Conservation (phyloP, 2,329 filamentous ascomycete genomes). For the Lecanosticta acicola region DNA sequence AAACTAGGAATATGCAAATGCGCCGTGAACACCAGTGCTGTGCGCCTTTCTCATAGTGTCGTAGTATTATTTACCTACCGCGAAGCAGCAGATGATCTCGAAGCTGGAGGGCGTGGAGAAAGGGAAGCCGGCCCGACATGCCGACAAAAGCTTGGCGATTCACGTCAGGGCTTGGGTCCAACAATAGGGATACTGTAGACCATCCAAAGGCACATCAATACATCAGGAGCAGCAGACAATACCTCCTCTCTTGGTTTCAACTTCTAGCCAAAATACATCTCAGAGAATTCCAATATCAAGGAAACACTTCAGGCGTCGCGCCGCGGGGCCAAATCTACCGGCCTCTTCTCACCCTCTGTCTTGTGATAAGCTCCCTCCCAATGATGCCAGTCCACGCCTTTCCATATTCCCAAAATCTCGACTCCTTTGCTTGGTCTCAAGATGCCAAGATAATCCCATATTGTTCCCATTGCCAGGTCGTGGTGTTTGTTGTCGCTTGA, state of each 20-base stretch:
- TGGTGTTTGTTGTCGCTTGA: constrained; percentile 20
- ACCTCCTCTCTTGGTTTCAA: neutral
- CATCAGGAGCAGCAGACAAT: neutral
- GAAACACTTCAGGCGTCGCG: neutral
- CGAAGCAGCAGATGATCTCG: too few species aligned
- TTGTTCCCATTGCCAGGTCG: constrained; percentile 1
- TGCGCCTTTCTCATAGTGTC: too few species aligned
- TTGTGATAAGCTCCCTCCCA: too few species aligned
- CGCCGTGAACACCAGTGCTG: too few species aligned
- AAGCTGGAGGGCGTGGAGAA: too few species aligned
- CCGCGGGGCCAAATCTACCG: neutral
- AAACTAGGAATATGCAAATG: too few species aligned
- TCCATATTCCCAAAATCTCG: neutral
- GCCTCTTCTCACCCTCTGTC: too few species aligned
- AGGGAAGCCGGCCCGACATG: too few species aligned
- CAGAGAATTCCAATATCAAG: neutral
- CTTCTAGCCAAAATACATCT: neutral
- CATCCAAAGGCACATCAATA: too few species aligned
- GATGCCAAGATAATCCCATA: constrained; percentile 8
- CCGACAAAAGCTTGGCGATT: too few species aligned
- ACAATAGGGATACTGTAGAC: neutral
- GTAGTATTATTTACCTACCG: too few species aligned
- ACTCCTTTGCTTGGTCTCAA: constrained; percentile 7
- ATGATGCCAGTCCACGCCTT: neutral
- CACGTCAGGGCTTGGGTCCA: too few species aligned